Percentiles rank a stretch among this genome's conserved stretches.
These are phyloP conservation scores for Chytridium lagenaria DNA, from an alignment of 371 early-diverging fungal species.

Conservation along the genomic window DNA sequence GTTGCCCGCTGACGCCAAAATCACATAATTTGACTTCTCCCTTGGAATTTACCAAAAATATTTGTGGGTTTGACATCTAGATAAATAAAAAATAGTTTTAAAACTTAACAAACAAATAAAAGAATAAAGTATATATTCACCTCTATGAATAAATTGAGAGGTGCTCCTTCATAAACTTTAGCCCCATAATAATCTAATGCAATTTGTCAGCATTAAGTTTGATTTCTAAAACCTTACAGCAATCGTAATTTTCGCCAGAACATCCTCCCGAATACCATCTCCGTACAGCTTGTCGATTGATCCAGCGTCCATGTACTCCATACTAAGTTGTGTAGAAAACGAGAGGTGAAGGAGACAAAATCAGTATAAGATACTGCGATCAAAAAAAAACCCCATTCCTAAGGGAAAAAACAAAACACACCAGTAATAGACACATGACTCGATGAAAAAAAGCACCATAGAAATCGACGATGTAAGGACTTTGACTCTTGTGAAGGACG, in stretches of 20 bases:
- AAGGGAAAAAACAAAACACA: too few species aligned
- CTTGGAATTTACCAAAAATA: slow-evolving; percentile 78
- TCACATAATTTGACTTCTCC: slow-evolving; percentile 96
- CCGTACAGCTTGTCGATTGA: slow-evolving; percentile 87
- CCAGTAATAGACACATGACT: slow-evolving; percentile 94
- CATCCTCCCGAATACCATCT: slow-evolving; percentile 81
- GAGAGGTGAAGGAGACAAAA: too few species aligned
- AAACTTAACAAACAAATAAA: slow-evolving; percentile 1
- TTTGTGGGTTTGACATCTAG: slow-evolving; percentile 95
- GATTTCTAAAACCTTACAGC: slow-evolving; percentile 56
- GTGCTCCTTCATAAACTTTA: slow-evolving; percentile 87
- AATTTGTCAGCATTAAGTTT: too few species aligned
- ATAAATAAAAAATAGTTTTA: neutral
- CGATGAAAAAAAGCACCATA: slow-evolving; percentile 98
- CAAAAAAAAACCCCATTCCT: too few species aligned
- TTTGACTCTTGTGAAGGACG: slow-evolving; percentile 84
- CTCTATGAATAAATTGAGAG: slow-evolving; percentile 90
- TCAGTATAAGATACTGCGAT: too few species aligned
- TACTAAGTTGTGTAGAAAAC: too few species aligned
- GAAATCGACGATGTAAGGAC: slow-evolving; percentile 92
- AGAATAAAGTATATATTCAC: too few species aligned
- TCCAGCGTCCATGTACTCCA: slow-evolving; percentile 92
- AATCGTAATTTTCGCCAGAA: slow-evolving; percentile 77
- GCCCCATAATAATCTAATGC: slow-evolving; percentile 79
- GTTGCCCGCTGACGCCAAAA: slow-evolving; percentile 75